A percentile compares a stretch with the other conserved stretches of the same genome.
These are phyloP conservation scores for Stemphylium lycopersici DNA, from an alignment of 2,329 filamentous ascomycete genomes.

Conservation along the genomic window DNA sequence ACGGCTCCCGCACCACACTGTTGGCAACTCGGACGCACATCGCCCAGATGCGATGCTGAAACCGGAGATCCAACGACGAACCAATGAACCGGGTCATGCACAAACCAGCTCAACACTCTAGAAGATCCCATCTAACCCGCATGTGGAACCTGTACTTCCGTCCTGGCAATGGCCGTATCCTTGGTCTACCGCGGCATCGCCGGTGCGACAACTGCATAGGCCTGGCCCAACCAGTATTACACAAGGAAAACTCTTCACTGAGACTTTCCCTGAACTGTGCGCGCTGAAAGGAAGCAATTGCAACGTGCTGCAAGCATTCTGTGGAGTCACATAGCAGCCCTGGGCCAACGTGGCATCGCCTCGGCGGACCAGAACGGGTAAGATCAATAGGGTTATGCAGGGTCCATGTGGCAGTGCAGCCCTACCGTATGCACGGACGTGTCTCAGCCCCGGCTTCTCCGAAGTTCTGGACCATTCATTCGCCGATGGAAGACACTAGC, in stretches of 20 bases:
- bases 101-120: neutral
- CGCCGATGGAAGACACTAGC: constrained; percentile 25
- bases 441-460: constrained; percentile 23
- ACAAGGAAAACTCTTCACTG: constrained; percentile 21
- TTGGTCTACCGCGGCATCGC: constrained; percentile 2
- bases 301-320: constrained; percentile 15
- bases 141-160: constrained; percentile 10
- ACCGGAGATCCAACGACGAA: constrained; percentile 10
- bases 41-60: constrained; percentile 15
- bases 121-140: constrained; percentile 8
- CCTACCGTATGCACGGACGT: constrained; percentile 23
- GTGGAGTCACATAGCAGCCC: constrained; percentile 6
- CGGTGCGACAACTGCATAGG: constrained; percentile 2
- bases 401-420: constrained; percentile 31
- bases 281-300: constrained; percentile 13
- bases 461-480: constrained; percentile 20
- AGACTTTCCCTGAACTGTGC: constrained; percentile 2
- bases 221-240: constrained; percentile 1
- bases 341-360: constrained; percentile 22
- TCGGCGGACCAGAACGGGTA: constrained; percentile 10
- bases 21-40: constrained; percentile 6
- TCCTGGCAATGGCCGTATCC: constrained; percentile 3
- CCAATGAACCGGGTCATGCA: constrained; percentile 14
- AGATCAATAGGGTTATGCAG: constrained; percentile 17
- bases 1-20: constrained; percentile 17